Percentiles rank a stretch among this genome's conserved stretches.
Conservation (phyloP, 2,329 filamentous ascomycete species). For the Verticillium tricorpus region DNA sequence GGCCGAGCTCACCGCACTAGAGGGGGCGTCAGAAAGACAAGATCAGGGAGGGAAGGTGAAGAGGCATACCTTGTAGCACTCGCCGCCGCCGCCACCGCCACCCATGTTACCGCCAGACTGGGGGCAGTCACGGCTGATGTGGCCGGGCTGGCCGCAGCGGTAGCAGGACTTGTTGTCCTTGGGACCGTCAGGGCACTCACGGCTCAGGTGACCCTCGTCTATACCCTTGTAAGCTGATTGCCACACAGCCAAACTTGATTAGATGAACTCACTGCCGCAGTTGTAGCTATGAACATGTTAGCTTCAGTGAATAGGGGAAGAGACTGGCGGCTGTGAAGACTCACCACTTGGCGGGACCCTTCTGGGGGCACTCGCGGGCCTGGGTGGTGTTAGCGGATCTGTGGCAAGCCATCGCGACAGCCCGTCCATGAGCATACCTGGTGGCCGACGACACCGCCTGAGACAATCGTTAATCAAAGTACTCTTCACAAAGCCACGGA, state of each 20-base stretch:
- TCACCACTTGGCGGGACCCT: slow-evolving; percentile 78
- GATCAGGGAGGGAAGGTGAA: neutral
- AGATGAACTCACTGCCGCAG: slow-evolving; percentile 58
- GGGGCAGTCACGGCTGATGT: slow-evolving; percentile 82
- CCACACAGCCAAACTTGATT: slow-evolving; percentile 10
- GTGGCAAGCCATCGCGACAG: neutral
- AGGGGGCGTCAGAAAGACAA: slow-evolving; percentile 6
- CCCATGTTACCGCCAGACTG: slow-evolving; percentile 43
- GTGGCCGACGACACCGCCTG: slow-evolving; percentile 21
- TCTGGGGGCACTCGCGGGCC: slow-evolving; percentile 84
- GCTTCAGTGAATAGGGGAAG: slow-evolving; percentile 5
- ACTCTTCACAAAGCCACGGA: slow-evolving; percentile 10
- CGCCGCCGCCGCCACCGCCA: slow-evolving; percentile 45
- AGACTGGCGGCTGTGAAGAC: slow-evolving; percentile 22
- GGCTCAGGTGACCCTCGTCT: slow-evolving; percentile 45
- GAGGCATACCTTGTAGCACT: slow-evolving; percentile 78
- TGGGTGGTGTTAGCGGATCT: slow-evolving; percentile 25
- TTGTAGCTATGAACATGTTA: slow-evolving; percentile 61
- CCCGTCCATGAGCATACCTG: slow-evolving; percentile 12
- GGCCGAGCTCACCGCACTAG: slow-evolving; percentile 85
- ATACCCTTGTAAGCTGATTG: slow-evolving; percentile 6
- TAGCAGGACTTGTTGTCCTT: slow-evolving; percentile 82
- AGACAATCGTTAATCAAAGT: neutral
- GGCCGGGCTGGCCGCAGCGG: slow-evolving; percentile 76
- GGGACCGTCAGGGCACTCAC: slow-evolving; percentile 83